Evolutionary conservation across 352 stramenopile species (phyloP).

Genomic region (Aphanomyces invadans): DNA sequence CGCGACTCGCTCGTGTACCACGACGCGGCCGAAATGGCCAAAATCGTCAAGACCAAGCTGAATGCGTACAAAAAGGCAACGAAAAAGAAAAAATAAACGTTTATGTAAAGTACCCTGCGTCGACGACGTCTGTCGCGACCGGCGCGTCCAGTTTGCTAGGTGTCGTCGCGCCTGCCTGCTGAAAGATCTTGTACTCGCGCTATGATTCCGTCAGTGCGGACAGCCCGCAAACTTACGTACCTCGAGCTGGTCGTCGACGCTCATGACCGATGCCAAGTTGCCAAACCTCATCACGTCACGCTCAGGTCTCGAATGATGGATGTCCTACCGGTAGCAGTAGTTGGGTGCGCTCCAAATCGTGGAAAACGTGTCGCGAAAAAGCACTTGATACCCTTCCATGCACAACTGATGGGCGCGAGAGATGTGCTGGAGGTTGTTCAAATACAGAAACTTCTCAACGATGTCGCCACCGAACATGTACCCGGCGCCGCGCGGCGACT

Average conservation of each 20-base stretch:
- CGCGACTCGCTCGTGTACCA: constrained; percentile 72
- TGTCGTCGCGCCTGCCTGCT: constrained; percentile 58
- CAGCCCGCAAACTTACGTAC: constrained; percentile 26
- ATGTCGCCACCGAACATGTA: constrained; percentile 86
- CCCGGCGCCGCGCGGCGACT: constrained; percentile 68
- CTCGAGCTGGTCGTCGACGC: constrained; percentile 50
- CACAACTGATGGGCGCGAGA: constrained; percentile 76
- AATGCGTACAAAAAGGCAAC: constrained; percentile 31
- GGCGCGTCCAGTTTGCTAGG: constrained; percentile 63
- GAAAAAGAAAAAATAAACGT: constrained; percentile 6
- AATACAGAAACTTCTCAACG: constrained; percentile 72
- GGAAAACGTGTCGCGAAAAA: constrained; percentile 67
- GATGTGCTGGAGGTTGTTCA: constrained; percentile 75
- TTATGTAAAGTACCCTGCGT: constrained; percentile 83
- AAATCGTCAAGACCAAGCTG: constrained; percentile 73
- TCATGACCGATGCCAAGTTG: constrained; percentile 65
- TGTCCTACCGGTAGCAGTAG: constrained; percentile 65
- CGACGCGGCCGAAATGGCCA: constrained; percentile 79
- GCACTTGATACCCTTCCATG: constrained; percentile 76
- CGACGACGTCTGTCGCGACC: constrained; percentile 62
- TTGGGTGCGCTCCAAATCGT: constrained; percentile 83
- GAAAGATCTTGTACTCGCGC: constrained; percentile 82
- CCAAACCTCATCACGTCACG: constrained; percentile 34
- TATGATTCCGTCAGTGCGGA: constrained; percentile 18
- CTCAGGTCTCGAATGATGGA: too few species aligned